These are phyloP conservation scores for Phialemoniopsis sp. DNA, from an alignment of 2,329 filamentous ascomycete species.

Conservation along the genomic window DNA sequence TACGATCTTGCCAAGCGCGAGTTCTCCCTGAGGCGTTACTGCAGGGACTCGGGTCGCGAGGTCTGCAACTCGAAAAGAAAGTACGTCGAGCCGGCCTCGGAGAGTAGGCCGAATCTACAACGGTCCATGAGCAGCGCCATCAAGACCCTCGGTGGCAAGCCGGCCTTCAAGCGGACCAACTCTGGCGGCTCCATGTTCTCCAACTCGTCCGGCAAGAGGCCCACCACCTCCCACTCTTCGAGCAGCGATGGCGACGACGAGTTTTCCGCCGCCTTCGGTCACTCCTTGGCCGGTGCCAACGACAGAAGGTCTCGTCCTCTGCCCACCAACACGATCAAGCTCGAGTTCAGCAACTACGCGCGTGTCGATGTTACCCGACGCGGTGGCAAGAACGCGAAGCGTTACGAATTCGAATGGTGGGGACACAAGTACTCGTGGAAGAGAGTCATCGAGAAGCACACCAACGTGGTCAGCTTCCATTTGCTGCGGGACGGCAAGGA, in stretches of 20 bases:
- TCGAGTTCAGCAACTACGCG: constrained; percentile 97
- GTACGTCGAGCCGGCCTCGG: constrained; percentile 52
- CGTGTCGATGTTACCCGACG: constrained; percentile 77
- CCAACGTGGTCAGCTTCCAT: constrained; percentile 71
- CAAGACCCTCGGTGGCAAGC: constrained; percentile 34
- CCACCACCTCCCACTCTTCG: constrained; percentile 27
- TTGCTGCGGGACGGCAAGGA: constrained; percentile 63
- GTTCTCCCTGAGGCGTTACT: constrained; percentile 88
- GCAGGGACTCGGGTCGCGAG: constrained; percentile 86
- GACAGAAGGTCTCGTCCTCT: constrained; percentile 28
- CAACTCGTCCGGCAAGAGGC: constrained; percentile 6
- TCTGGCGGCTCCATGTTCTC: constrained; percentile 24
- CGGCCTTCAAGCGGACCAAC: constrained; percentile 27
- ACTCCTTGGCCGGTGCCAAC: constrained; percentile 20
- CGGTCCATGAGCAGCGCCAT: constrained; percentile 45
- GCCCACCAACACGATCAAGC: constrained; percentile 73
- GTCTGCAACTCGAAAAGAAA: constrained; percentile 81
- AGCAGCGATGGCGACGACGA: constrained; percentile 22
- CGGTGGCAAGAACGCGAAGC: constrained; percentile 63
- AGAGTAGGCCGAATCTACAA: constrained; percentile 33
- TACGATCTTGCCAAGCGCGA: constrained; percentile 81
- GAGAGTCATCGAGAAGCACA: constrained; percentile 65
- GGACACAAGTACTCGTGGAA: constrained; percentile 82
- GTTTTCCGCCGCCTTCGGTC: constrained; percentile 13
- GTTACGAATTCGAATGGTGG: constrained; percentile 95